Conservation (phyloP, 1,139 yeast species). For the Yamadazyma diddensiae region DNA sequence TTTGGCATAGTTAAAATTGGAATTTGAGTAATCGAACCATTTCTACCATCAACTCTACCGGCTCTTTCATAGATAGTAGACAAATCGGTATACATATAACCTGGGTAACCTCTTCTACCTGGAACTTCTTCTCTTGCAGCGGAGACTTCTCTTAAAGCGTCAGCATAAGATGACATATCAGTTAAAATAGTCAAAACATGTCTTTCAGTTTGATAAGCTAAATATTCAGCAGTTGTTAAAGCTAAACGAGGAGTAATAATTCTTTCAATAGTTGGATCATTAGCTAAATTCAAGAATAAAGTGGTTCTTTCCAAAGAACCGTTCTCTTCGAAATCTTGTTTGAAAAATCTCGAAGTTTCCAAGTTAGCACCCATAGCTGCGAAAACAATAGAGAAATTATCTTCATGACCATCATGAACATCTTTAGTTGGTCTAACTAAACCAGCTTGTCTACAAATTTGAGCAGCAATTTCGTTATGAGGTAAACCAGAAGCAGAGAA, state of each 20-base stretch:
- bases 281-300: slow-evolving; percentile 93
- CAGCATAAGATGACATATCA: slow-evolving; percentile 99
- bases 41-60: slow-evolving; percentile 99
- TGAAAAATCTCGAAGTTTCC: slow-evolving; percentile 56
- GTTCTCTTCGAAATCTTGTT: slow-evolving; percentile 98
- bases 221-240: slow-evolving; percentile 96
- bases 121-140: slow-evolving; percentile 99
- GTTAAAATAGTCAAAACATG: slow-evolving; percentile 97
- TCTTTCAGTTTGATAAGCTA: slow-evolving; percentile 98
- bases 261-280: slow-evolving; percentile 99
- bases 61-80: slow-evolving; percentile 99
- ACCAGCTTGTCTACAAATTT: slow-evolving; percentile 99
- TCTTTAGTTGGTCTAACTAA: slow-evolving; percentile 98
- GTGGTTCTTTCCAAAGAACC: slow-evolving; percentile 98
- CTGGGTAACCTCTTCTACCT: slow-evolving; percentile 99
- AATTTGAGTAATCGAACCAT: slow-evolving; percentile 98
- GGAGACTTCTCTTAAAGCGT: slow-evolving; percentile 98
- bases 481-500: slow-evolving; percentile 99
- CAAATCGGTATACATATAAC: slow-evolving; percentile 99
- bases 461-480: slow-evolving; percentile 99
- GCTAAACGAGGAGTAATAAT: slow-evolving; percentile 99
- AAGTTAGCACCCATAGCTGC: slow-evolving; percentile 75
- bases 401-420: slow-evolving; percentile 99
- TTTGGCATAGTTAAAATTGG: slow-evolving; percentile 99
- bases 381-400: slow-evolving; percentile 95